Conservation (phyloP, 257 asterid species). For the Solanum pimpinellifolium region DNA sequence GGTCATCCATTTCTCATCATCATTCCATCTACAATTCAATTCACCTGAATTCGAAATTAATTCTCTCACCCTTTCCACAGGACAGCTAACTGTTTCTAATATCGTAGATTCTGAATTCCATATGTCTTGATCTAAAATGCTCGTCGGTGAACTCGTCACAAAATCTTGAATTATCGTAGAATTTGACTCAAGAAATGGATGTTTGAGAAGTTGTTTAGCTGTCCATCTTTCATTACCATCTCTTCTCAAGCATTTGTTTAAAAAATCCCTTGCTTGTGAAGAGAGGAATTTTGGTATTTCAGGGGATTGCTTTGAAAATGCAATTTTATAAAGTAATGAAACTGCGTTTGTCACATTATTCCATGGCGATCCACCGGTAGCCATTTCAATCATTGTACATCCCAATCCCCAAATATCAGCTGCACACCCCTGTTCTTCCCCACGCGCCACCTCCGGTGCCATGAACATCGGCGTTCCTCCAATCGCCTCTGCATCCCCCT, state of each 20-base stretch:
- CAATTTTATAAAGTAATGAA: conserved; percentile 36
- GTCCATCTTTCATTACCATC: conserved; percentile 50
- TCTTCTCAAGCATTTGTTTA: conserved; percentile 44
- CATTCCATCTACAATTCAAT: conserved; percentile 20
- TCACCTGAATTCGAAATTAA: conserved; percentile 10
- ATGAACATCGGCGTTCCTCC: conserved; percentile 74
- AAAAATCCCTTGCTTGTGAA: conserved; percentile 46
- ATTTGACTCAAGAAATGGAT: conserved; percentile 34
- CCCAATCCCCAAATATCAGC: conserved; percentile 82
- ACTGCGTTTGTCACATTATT: conserved; percentile 17
- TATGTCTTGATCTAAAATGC: conserved; percentile 54
- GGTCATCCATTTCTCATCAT: conserved; percentile 41
- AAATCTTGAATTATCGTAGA: neutral
- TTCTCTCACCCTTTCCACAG: conserved; percentile 12
- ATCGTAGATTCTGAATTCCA: conserved; percentile 35
- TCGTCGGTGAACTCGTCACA: conserved; percentile 35
- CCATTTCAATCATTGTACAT: conserved; percentile 68
- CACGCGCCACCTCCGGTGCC: conserved; percentile 79
- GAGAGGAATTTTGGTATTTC: conserved; percentile 43
- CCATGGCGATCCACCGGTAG: conserved; percentile 63
- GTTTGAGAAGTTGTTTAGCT: conserved; percentile 45
- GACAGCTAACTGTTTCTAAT: neutral
- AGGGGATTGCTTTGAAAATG: conserved; percentile 53
- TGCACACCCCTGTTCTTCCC: conserved; percentile 50
- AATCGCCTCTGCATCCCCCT: rapidly evolving